These are phyloP conservation scores for Oryza rufipogon DNA, from an alignment of 176 grass and related monocot species.

Conservation along the genomic window DNA sequence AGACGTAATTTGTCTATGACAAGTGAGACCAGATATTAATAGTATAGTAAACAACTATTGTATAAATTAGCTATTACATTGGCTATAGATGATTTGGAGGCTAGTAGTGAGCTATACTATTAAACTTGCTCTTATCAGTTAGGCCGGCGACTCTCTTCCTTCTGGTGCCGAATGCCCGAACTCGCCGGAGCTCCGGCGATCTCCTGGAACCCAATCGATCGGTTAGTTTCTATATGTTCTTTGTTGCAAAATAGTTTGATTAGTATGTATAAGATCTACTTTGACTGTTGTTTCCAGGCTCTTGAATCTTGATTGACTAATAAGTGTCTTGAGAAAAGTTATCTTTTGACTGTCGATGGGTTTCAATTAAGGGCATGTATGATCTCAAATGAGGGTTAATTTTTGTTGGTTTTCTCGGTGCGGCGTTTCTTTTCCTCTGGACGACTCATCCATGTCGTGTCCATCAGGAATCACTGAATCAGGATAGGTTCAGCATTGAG, in stretches of 20 bases:
- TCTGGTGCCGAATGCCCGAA: too few relatives aligned
- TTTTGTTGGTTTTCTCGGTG: background rate
- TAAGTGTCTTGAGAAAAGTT: background rate
- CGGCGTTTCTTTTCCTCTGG: constrained; percentile 23
- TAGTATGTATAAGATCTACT: background rate
- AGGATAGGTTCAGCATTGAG: background rate
- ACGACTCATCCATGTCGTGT: constrained; percentile 31
- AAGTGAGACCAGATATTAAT: too few relatives aligned
- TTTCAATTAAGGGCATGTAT: constrained; percentile 7
- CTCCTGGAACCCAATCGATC: background rate
- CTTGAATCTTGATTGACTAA: constrained; percentile 16
- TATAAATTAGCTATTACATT: too few relatives aligned
- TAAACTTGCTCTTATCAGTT: too few relatives aligned
- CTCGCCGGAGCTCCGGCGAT: background rate
- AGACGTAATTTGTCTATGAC: too few relatives aligned
- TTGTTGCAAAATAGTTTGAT: background rate
- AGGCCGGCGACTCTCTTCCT: too few relatives aligned
- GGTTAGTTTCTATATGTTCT: background rate
- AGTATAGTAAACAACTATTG: too few relatives aligned
- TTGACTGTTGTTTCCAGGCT: background rate
- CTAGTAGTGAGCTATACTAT: too few relatives aligned
- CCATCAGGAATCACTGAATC: constrained; percentile 4
- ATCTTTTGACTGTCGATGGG: background rate
- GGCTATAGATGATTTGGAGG: too few relatives aligned
- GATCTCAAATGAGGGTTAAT: background rate